Conservation (phyloP, 1,284 basidiomycete genomes). For the Boletellus dicymbophilus region DNA sequence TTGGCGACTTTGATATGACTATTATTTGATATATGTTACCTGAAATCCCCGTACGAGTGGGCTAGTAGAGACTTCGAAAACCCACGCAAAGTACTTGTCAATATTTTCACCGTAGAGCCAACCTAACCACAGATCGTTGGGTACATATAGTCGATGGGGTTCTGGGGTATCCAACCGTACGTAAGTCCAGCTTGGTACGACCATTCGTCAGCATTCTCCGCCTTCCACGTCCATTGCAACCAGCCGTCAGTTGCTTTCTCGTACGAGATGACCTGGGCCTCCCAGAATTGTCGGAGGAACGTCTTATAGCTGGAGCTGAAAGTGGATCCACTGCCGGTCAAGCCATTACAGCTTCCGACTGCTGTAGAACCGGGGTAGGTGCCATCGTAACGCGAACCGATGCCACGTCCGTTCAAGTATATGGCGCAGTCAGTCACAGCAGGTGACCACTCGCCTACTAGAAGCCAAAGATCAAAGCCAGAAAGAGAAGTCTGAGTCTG, state of each 20-base stretch:
- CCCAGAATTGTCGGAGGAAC: conserved; percentile 83
- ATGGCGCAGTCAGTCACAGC: conserved; percentile 86
- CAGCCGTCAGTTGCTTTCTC: conserved; percentile 64
- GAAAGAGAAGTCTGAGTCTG: conserved; percentile 45
- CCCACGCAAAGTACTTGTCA: too few species aligned
- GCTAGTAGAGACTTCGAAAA: too few species aligned
- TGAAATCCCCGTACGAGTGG: too few species aligned
- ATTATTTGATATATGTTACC: too few species aligned
- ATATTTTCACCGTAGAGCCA: too few species aligned
- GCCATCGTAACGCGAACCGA: conserved; percentile 83
- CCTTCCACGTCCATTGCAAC: conserved; percentile 75
- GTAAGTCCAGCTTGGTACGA: conserved; percentile 74
- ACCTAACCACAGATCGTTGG: conserved; percentile 51
- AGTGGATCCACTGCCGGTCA: conserved; percentile 69
- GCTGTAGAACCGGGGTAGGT: conserved; percentile 62
- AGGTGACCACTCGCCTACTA: conserved; percentile 87
- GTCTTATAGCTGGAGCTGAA: conserved; percentile 84
- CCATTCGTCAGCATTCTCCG: conserved; percentile 77
- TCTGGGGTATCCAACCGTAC: conserved; percentile 82
- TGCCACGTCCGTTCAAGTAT: conserved; percentile 70
- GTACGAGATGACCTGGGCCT: conserved; percentile 75
- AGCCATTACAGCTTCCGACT: conserved; percentile 73
- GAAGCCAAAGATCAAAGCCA: conserved; percentile 65
- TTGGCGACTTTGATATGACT: background rate
- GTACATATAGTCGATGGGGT: conserved; percentile 53